A percentile compares a stretch with the other conserved stretches of the same genome.
Conservation (phyloP, 208 protist genomes). For the Endotrypanum monterogeii region DNA sequence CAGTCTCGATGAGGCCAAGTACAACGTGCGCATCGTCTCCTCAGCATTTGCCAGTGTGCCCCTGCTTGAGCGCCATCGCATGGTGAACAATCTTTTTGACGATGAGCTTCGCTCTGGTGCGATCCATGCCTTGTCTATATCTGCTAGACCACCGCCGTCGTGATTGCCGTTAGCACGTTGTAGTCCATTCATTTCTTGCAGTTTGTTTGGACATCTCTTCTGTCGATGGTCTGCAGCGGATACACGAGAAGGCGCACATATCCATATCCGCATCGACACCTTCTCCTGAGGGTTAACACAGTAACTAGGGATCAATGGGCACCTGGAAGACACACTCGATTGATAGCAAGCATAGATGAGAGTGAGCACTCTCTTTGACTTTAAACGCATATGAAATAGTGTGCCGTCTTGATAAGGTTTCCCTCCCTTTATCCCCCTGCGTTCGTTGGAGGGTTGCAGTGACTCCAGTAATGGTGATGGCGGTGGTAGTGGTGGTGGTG, state of each 20-base stretch:
- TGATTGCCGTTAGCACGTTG: neutral
- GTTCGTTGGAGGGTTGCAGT: too few species aligned
- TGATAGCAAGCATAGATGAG: too few species aligned
- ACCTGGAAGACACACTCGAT: too few species aligned
- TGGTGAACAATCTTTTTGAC: conserved; percentile 75
- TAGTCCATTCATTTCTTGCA: neutral
- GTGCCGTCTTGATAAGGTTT: too few species aligned
- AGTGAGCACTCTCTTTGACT: too few species aligned
- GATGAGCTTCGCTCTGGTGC: conserved; percentile 65
- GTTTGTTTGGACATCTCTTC: neutral
- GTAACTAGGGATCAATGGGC: too few species aligned
- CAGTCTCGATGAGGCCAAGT: conserved; percentile 63
- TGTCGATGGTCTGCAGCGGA: neutral
- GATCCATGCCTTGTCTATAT: conserved; percentile 78
- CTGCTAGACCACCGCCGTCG: conserved; percentile 41
- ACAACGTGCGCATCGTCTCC: conserved; percentile 61
- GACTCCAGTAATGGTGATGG: too few species aligned
- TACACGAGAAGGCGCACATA: too few species aligned
- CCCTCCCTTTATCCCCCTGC: too few species aligned
- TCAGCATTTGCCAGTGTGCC: conserved; percentile 50
- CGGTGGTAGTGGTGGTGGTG: too few species aligned
- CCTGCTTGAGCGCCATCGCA: conserved; percentile 70
- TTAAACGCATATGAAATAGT: too few species aligned
- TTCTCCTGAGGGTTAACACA: neutral
- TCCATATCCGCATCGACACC: too few species aligned